phyloP scores from a whole-genome alignment of 805 yeast species.

The Ogataea pignaliae region DNA sequence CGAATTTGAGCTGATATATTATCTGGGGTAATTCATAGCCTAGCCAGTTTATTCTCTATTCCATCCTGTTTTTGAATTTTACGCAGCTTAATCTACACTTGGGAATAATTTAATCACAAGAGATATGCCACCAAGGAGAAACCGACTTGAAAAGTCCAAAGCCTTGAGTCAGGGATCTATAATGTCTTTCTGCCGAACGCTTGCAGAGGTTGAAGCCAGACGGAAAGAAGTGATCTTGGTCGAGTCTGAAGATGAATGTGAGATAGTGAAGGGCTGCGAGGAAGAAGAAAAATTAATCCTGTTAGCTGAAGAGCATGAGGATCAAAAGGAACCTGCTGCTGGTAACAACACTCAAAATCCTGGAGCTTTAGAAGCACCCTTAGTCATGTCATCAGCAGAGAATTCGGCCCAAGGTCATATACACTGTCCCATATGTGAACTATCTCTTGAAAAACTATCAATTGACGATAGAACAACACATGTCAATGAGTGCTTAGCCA shows the following conservation, averaged over 20 bases:
- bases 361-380: not conserved
- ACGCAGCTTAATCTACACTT: no score
- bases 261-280: no score
- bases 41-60: no score
- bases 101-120: no score
- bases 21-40: no score
- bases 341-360: conserved; percentile 10
- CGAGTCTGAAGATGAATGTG: conserved; percentile 8
- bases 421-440: conserved; percentile 50
- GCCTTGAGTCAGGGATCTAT: conserved; percentile 13
- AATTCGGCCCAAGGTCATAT: conserved; percentile 9
- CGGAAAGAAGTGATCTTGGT: conserved; percentile 11
- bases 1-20: no score
- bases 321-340: conserved; percentile 5
- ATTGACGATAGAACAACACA: conserved; percentile 46
- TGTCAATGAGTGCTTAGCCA: conserved; percentile 49
- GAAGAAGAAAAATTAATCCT: conserved; percentile 2
- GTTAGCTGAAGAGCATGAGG: conserved; percentile 6
- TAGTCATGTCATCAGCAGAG: not conserved
- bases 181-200: conserved; percentile 13
- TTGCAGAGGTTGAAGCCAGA: not conserved
- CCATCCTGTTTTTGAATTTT: no score
- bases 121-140: not conserved
- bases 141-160: no score
- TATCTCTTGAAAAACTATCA: conserved; percentile 34